Evolutionary conservation across 2,329 filamentous ascomycete genomes (phyloP), one percentile per base, ranked within the genome.

Genomic region (Trichoderma asperellum): DNA sequence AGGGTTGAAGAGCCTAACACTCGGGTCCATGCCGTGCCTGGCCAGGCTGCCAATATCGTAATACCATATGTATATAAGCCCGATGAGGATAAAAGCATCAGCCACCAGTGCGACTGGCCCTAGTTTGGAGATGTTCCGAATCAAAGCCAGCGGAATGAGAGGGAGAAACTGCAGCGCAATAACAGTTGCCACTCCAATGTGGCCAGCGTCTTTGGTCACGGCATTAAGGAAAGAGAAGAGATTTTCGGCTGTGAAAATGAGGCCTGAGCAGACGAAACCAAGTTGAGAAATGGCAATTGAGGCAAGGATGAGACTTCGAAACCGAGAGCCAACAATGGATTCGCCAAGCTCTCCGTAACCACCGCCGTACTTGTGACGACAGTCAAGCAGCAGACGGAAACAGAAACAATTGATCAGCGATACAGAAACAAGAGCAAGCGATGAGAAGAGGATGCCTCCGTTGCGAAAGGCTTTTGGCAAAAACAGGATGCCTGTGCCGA

Each of bases 401-500:
- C 91, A 92, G 12, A 91, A 76, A 74, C 89, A 91, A 56, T 90
- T 92, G 73, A 93, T 80, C 24, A 86, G 76, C 1, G 91, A 89
- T 2, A 93, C 86, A 11, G 83, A 80, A 57, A 93, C 79, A 72
- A 94, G 85, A 0, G 89, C 89, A 61, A 92, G 79, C 0, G 88
- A 89, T 0, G 91, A 93, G 76, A 94, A 94, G 12, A 93, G 81
- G 63, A 94, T 89, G 29, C 91, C 91, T 43, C 91, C 91, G 72
- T 94, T 94, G 75, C 88, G 88, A 80, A 93, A 94, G 0, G 91
- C 91, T 76, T 92, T 93, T 58, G 91, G 91, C 56, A 94, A 78
- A 75, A 94, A 94, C 88, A 94, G 92, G 77, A 94, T 93, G 71
- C 91, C 91, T 0, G 91, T 94, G 59, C 91, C 91, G 67, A 94